Base-by-base conservation (phyloP, 805 yeast genomes). In the Brettanomyces sp. region DNA sequence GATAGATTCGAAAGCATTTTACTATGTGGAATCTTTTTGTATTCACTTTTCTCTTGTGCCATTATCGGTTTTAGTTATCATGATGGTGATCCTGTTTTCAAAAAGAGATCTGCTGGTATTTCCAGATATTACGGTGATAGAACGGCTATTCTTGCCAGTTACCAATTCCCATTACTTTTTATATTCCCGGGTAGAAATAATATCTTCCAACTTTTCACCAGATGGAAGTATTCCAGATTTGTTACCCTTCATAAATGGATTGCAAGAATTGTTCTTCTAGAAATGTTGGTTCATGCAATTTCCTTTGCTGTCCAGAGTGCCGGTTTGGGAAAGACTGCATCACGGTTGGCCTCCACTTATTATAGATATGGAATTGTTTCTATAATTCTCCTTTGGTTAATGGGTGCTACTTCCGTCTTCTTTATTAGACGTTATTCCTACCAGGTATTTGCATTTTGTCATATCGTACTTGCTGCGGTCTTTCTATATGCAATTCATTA, bases 181-280 rank as follows among this genome's bases (percentile, higher is more conserved):
- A 59, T 79, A 43, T 79, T 80, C 56, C 80, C 85, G 2, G 78
- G 84, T 38, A 64, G 86, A 53, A 81, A 81, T 60, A 81, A 80
- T 55, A 58, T 82, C 42, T 58, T 81, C 47, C 79, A 73, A 49
- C 76, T 77, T 76, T 14, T 76, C 14, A 76, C 86, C 1, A 74
- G 82, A 24, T 76, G 83, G 82, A 66, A 67, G 13, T 72, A 64
- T 48, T 63, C 80, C 0, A 68, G 81, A 22, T 81, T 77, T 56
- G 66, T 79, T 41, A 64, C 74, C 30, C 75, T 72, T 54, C 87
- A 81, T 57, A 69, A 82, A 44, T 80, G 82, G 64, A 50, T 77
- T 7, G 71, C 79, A 1, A 67, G 85, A 49, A 59, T 71, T 11
- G 56, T 67, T 2, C 59, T 65, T 34, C 43, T 69, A 2, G 62